Conservation (phyloP, 2,329 filamentous ascomycete genomes). For the Aspergillus nomiae region DNA sequence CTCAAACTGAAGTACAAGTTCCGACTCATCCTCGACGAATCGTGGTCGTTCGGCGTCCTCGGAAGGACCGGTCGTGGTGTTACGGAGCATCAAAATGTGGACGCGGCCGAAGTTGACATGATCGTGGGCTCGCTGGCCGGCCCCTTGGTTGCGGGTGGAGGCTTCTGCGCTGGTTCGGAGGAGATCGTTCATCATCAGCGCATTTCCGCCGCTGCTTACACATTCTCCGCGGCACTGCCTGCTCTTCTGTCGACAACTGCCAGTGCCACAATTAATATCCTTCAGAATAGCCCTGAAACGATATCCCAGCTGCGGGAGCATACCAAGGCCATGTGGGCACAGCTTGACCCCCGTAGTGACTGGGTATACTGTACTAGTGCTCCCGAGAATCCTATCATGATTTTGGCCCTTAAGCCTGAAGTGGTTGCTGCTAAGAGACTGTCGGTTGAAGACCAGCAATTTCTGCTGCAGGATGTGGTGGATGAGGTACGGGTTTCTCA, state of each 20-base stretch:
- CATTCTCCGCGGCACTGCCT: conserved; percentile 91
- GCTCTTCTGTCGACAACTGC: conserved; percentile 95
- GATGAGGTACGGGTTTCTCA: conserved; percentile 72
- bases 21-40: conserved; percentile 94
- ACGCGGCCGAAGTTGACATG: conserved; percentile 93
- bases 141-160: conserved; percentile 86
- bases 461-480: conserved; percentile 84
- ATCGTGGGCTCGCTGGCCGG: conserved; percentile 91
- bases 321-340: conserved; percentile 78
- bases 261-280: conserved; percentile 81
- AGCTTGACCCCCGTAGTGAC: conserved; percentile 89
- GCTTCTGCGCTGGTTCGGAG: conserved; percentile 88
- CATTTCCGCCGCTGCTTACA: conserved; percentile 88
- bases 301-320: conserved; percentile 79
- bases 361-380: conserved; percentile 84
- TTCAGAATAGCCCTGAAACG: conserved; percentile 85
- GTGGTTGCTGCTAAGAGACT: conserved; percentile 72
- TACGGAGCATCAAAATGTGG: conserved; percentile 95
- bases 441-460: conserved; percentile 75
- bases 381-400: conserved; percentile 81
- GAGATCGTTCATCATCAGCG: conserved; percentile 97
- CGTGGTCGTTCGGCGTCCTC: conserved; percentile 93
- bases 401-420: conserved; percentile 81
- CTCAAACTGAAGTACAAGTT: conserved; percentile 97
- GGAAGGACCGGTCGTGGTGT: conserved; percentile 88